A percentile compares a stretch with the other conserved stretches of the same genome.
These are phyloP conservation scores for Sporopachydermia lactativora DNA, from an alignment of 805 yeast genomes.

Conservation along the genomic window DNA sequence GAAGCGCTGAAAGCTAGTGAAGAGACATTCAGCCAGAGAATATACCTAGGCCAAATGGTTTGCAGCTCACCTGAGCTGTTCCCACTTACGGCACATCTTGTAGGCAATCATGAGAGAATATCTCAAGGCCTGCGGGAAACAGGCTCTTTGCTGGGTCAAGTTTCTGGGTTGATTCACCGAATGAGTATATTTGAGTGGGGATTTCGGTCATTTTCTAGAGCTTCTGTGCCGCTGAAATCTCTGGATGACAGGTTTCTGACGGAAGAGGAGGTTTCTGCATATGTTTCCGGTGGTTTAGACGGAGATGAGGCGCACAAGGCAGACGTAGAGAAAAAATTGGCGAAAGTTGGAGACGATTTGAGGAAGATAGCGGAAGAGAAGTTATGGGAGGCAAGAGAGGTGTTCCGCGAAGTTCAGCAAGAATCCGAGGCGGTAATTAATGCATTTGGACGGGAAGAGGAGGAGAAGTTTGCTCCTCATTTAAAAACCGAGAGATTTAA, in stretches of 20 bases:
- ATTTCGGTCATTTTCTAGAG: not conserved
- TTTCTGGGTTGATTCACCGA: not conserved
- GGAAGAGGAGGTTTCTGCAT: not conserved
- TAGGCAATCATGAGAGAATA: not conserved
- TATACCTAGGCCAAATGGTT: not conserved
- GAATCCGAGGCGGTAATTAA: not conserved
- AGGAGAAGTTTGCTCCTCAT: not conserved
- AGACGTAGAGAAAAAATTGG: not conserved
- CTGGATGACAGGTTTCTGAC: not conserved
- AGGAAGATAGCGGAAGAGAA: not conserved
- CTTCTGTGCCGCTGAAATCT: not conserved
- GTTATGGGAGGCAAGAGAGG: constrained; percentile 1
- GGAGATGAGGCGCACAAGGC: not conserved
- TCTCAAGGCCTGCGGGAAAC: not conserved
- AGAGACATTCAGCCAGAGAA: not conserved
- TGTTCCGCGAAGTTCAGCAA: not conserved
- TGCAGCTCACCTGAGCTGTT: not conserved
- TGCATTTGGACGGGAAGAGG: not conserved
- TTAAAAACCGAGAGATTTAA: not conserved
- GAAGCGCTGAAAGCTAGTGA: not conserved
- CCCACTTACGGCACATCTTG: not conserved
- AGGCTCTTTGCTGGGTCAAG: not conserved
- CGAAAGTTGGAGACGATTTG: not conserved
- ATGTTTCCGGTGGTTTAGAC: not conserved
- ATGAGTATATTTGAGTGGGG: not conserved